phyloP scores from a whole-genome alignment of 805 yeast genomes.

The Vanderwaltozyma tropicalis region DNA sequence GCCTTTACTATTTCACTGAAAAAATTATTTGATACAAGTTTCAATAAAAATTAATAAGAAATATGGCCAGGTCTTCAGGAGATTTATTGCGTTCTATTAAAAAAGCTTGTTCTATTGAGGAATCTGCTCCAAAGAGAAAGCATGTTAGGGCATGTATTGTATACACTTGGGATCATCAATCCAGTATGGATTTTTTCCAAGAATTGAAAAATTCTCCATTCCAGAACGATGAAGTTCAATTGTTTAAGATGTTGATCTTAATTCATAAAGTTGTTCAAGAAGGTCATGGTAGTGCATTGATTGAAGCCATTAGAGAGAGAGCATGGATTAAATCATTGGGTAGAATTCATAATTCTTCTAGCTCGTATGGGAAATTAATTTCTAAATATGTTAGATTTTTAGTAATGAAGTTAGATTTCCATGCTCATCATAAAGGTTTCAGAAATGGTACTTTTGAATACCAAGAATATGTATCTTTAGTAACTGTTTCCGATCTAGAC shows the following conservation, averaged over 20 bases:
- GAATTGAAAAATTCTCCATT: slow-evolving; percentile 69
- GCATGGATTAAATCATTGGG: slow-evolving; percentile 71
- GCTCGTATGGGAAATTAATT: slow-evolving; percentile 61
- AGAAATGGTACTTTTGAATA: slow-evolving; percentile 87
- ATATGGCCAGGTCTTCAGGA: slow-evolving; percentile 8
- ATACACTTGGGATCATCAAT: slow-evolving; percentile 91
- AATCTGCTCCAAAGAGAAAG: slow-evolving; percentile 87
- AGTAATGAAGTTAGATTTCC: slow-evolving; percentile 68
- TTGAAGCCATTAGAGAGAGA: slow-evolving; percentile 68
- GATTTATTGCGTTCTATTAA: slow-evolving; percentile 37
- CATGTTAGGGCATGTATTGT: slow-evolving; percentile 94
- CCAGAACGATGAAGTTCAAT: slow-evolving; percentile 65
- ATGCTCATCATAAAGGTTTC: slow-evolving; percentile 75
- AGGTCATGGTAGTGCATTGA: slow-evolving; percentile 81
- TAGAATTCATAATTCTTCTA: slow-evolving; percentile 37
- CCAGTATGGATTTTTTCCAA: slow-evolving; percentile 77
- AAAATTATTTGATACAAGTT: no score
- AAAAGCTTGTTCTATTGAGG: slow-evolving; percentile 81
- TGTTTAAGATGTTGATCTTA: slow-evolving; percentile 76
- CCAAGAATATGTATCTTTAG: slow-evolving; percentile 83
- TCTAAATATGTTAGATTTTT: slow-evolving; percentile 65
- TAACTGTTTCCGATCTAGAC: slow-evolving; percentile 84
- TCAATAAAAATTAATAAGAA: no score
- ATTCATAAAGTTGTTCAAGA: slow-evolving; percentile 93
- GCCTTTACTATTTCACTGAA: no score